Conservation (phyloP, 345 rosid species). For the Salix viminalis region DNA sequence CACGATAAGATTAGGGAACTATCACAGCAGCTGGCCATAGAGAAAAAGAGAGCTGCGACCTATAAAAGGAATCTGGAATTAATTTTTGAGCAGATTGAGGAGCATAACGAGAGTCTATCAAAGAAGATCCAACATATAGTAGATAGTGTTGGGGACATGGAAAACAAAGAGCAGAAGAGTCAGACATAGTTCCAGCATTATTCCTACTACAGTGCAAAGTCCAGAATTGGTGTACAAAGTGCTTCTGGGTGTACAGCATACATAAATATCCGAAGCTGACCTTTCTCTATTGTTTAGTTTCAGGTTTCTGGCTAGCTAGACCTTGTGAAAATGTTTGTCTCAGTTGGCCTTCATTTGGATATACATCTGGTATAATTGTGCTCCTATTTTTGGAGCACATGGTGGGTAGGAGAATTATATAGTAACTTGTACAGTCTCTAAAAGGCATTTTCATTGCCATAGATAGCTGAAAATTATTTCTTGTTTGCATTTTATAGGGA, state of each 20-base stretch:
- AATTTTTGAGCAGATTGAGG: slow-evolving; percentile 84
- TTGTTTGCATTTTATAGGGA: neutral
- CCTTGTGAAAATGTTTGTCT: slow-evolving; percentile 3
- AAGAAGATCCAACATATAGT: slow-evolving; percentile 83
- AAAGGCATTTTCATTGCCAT: neutral
- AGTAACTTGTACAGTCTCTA: slow-evolving; percentile 11
- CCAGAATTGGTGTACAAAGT: slow-evolving; percentile 3
- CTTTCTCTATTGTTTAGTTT: neutral
- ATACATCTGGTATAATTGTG: neutral
- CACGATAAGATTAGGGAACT: slow-evolving; percentile 86
- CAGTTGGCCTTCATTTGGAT: slow-evolving; percentile 6
- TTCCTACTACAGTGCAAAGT: slow-evolving; percentile 2
- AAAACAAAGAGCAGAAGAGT: slow-evolving; percentile 51
- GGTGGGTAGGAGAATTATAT: slow-evolving; percentile 5
- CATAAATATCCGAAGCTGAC: slow-evolving; percentile 1
- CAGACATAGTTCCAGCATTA: slow-evolving; percentile 35
- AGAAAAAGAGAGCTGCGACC: slow-evolving; percentile 84
- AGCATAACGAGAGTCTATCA: slow-evolving; percentile 73
- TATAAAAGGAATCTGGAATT: slow-evolving; percentile 91
- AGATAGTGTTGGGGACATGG: slow-evolving; percentile 65
- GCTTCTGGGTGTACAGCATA: neutral
- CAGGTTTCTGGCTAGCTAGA: slow-evolving; percentile 7
- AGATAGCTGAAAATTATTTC: neutral
- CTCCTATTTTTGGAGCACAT: slow-evolving; percentile 3
- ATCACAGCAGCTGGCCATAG: slow-evolving; percentile 82